A percentile compares a stretch with the other conserved stretches of the same genome.
Conservation (phyloP, 2,329 filamentous ascomycete species). For the Sclerotinia sclerotiorum region DNA sequence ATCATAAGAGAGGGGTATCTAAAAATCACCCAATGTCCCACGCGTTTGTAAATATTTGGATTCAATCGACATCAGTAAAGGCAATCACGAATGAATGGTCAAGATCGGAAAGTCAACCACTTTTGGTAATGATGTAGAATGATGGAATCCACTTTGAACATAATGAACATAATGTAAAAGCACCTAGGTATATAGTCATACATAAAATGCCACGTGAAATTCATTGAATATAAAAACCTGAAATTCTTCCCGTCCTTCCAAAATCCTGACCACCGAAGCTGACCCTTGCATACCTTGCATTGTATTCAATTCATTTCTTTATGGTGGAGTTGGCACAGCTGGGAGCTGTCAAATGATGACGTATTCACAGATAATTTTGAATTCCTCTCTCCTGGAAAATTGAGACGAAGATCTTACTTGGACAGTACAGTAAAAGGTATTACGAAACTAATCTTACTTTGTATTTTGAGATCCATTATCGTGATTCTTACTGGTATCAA, state of each 20-base stretch:
- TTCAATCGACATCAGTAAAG: background rate
- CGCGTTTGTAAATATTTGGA: background rate
- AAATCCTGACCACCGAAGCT: background rate
- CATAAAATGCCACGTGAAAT: conserved; percentile 15
- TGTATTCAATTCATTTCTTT: background rate
- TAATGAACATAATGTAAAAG: no score
- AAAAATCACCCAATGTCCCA: background rate
- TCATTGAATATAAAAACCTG: background rate
- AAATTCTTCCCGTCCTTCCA: background rate
- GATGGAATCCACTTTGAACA: background rate
- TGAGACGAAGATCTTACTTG: background rate
- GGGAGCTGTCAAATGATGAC: background rate
- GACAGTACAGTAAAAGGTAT: background rate
- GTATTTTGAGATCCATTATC: background rate
- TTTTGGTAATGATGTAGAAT: background rate
- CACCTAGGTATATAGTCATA: background rate
- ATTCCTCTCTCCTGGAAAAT: background rate
- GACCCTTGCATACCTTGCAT: background rate
- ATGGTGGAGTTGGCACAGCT: background rate
- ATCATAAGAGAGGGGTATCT: conserved; percentile 11
- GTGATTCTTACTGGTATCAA: no score
- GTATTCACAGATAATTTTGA: background rate
- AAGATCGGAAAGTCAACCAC: background rate
- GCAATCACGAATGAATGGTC: conserved; percentile 4
- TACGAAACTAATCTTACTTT: background rate